Percentiles rank a stretch among this genome's conserved stretches.
phyloP scores from a whole-genome alignment of 2,329 filamentous ascomycete genomes.

The Trichoderma lentiforme region DNA sequence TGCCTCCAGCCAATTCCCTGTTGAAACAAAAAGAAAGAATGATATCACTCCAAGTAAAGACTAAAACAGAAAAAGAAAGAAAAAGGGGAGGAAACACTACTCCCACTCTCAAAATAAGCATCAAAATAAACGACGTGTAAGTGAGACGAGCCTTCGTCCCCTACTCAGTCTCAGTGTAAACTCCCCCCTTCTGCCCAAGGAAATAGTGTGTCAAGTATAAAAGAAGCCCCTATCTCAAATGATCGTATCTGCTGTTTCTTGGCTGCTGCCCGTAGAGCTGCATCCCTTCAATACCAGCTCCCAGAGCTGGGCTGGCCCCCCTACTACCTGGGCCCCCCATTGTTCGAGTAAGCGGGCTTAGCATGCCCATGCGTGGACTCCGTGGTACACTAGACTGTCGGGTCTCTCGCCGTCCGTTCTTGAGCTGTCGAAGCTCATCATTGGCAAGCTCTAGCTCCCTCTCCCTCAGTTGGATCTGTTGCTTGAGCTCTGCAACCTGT shows the following conservation, averaged over 20 bases:
- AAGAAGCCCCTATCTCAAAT: constrained; percentile 33
- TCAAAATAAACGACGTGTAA: not conserved
- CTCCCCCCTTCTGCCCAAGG: not conserved
- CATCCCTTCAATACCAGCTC: constrained; percentile 36
- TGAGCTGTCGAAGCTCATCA: constrained; percentile 48
- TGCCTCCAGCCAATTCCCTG: not conserved
- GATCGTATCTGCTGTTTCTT: constrained; percentile 42
- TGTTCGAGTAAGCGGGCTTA: constrained; percentile 45
- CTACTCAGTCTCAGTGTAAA: not conserved
- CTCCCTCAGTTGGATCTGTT: constrained; percentile 49
- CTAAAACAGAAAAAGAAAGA: not conserved
- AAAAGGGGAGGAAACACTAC: not conserved
- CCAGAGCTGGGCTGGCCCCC: constrained; percentile 48
- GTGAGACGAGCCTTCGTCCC: not conserved
- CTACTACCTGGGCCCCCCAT: constrained; percentile 43
- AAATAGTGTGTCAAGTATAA: not conserved
- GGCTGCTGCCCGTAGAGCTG: constrained; percentile 39
- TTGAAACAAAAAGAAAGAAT: not conserved
- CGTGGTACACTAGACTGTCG: constrained; percentile 55
- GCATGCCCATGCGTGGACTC: constrained; percentile 52
- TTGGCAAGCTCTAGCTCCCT: constrained; percentile 45
- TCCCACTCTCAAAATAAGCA: not conserved
- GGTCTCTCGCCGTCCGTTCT: constrained; percentile 53
- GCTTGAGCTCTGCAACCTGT: constrained; percentile 41
- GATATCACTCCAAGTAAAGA: not conserved